Conservation (phyloP, 257 asterid genomes). For the Plantago major region DNA sequence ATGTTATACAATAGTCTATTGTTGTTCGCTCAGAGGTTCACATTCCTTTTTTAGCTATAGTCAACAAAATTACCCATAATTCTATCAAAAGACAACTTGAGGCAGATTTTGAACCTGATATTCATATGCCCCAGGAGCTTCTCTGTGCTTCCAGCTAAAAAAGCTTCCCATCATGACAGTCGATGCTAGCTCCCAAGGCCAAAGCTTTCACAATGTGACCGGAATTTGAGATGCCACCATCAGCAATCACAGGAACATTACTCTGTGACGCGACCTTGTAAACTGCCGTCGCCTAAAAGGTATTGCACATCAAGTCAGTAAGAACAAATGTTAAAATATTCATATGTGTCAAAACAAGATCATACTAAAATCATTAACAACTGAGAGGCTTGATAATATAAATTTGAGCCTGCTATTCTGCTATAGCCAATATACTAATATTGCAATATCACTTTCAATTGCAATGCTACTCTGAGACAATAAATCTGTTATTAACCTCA, state of each 20-base stretch:
- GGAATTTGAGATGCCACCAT: slow-evolving; percentile 91
- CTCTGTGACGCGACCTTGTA: slow-evolving; percentile 78
- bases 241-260: slow-evolving; percentile 82
- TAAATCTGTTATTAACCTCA: not conserved
- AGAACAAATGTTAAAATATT: not conserved
- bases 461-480: not conserved
- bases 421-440: too few species aligned
- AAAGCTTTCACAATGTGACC: slow-evolving; percentile 96
- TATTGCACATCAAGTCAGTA: not conserved
- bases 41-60: too few species aligned
- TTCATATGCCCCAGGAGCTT: slow-evolving; percentile 76
- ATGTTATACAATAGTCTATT: too few species aligned
- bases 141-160: slow-evolving; percentile 87
- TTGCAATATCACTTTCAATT: not conserved
- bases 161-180: slow-evolving; percentile 93
- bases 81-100: too few species aligned
- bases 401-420: not conserved
- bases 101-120: too few species aligned
- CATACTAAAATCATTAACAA: not conserved
- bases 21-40: too few species aligned
- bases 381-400: too few species aligned
- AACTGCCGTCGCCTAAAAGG: slow-evolving; percentile 75
- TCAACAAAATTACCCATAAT: too few species aligned
- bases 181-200: slow-evolving; percentile 84
- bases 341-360: not conserved